These are phyloP conservation scores for Paspalum notatum DNA, from an alignment of 176 grass and related monocot genomes.

Conservation along the genomic window DNA sequence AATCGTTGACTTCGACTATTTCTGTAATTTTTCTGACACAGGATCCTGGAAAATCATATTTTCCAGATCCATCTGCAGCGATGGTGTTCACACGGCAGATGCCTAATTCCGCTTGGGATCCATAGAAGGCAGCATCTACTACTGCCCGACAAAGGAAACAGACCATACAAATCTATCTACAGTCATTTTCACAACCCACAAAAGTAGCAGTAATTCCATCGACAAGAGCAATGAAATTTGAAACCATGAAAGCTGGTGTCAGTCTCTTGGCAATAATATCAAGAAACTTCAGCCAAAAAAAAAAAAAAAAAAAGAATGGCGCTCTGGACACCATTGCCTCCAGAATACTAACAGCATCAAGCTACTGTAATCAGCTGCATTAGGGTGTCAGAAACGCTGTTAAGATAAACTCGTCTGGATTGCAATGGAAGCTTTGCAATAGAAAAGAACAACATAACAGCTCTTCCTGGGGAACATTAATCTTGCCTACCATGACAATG, in stretches of 20 bases:
- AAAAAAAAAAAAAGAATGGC: too few relatives aligned
- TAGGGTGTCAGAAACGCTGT: neutral
- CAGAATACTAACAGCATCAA: neutral
- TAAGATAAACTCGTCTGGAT: neutral
- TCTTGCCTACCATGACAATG: neutral
- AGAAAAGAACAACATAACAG: neutral
- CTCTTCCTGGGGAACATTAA: neutral
- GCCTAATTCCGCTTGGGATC: neutral
- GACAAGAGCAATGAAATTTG: neutral
- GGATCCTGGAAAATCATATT: slow-evolving; percentile 19
- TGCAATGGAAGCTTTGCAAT: neutral
- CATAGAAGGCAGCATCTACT: neutral
- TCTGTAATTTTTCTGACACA: slow-evolving; percentile 17
- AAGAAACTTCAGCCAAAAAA: too few relatives aligned
- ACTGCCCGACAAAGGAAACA: neutral
- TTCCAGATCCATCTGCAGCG: slow-evolving; percentile 16
- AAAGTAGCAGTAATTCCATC: neutral
- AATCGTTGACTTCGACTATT: slow-evolving; percentile 41
- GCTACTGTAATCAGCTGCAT: neutral
- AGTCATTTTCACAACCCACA: neutral
- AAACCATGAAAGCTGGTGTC: neutral
- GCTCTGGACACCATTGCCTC: too few relatives aligned
- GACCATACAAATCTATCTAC: slow-evolving; percentile 1
- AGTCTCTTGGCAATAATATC: neutral
- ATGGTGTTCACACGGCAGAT: slow-evolving; percentile 24